Evolutionary conservation across 2,329 filamentous ascomycete species (phyloP), one percentile per base, ranked within the genome.

Genomic region (Fusarium avenaceum): DNA sequence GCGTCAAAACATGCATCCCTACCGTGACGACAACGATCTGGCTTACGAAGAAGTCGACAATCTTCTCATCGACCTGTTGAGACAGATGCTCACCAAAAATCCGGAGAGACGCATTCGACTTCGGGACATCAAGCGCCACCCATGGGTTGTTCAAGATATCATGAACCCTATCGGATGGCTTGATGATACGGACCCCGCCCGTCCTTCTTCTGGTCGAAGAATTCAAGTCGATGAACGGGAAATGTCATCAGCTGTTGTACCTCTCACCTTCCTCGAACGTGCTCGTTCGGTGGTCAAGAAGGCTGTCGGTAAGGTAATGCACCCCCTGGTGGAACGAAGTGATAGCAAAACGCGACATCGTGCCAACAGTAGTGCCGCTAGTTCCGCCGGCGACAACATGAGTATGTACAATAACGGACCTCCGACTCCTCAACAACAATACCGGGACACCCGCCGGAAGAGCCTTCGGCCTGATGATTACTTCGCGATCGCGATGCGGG

Each of bases 171-270:
- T 88, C 32, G 84, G 86, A 11, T 99, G 96, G 96, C 87, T 97
- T n/a, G 93, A 97, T 72, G 93, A 97, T 67, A 97, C 94, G 1
- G 95, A 98, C 74, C 94, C 94, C 3, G 90, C 89, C 38, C 87
- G 90, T 35, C 90, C 90, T 62, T 90, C 89, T 32, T 88, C 92
- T 57, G 94, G 93, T 69, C 90, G 91, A 76, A 93, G 89, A 79
- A 98, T 99, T 73, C 91, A 97, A 77, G 93, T 98, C 47, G 94
- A 97, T 61, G 93, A 93, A 70, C 90, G 90, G 75, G 96, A 99
- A 79, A 89, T 99, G 74, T 94, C 93, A 45, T 88, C 89, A 56
- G 96, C 96, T 57, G 96, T 99, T 56, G 91, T 97, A 17, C 94
- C 94, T 35, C 88, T 97, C 50, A 94, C 91, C 9, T 89, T 97